A percentile compares a stretch with the other conserved stretches of the same genome.
Evolutionary conservation across 495 filamentous ascomycete genomes (phyloP).

Genomic region (Recurvomyces mirabilis): DNA sequence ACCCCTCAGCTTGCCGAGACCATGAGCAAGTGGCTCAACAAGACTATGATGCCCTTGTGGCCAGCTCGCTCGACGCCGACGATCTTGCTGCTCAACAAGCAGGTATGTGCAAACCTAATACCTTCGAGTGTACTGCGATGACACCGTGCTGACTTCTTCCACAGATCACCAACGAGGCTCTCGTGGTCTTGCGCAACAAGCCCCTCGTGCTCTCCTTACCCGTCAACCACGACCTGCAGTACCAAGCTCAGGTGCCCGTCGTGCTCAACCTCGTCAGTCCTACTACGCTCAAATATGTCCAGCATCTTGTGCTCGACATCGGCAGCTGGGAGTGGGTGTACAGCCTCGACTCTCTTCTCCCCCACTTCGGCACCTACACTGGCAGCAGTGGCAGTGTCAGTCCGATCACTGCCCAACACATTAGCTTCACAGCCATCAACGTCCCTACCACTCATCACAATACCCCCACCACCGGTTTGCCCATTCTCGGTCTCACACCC

Average conservation of each 20-base stretch:
- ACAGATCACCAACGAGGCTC: slow-evolving; percentile 17
- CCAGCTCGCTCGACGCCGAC: slow-evolving; percentile 15
- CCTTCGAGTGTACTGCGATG: too few relatives aligned
- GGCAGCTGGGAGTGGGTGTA: slow-evolving; percentile 17
- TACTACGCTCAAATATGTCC: slow-evolving; percentile 5
- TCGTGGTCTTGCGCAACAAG: slow-evolving; percentile 4
- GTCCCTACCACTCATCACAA: neutral
- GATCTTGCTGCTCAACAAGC: slow-evolving; percentile 20
- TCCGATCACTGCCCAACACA: neutral
- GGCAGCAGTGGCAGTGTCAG: neutral
- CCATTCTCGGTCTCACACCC: too few relatives aligned
- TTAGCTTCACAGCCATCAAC: neutral
- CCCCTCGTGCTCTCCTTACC: slow-evolving; percentile 9
- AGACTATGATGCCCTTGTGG: slow-evolving; percentile 26
- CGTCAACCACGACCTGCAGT: neutral
- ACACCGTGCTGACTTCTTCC: too few relatives aligned
- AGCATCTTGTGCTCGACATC: slow-evolving; percentile 8
- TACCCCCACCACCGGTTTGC: neutral
- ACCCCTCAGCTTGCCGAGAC: slow-evolving; percentile 14
- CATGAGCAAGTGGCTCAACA: slow-evolving; percentile 1
- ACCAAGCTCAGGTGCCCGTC: slow-evolving; percentile 1
- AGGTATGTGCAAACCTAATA: too few relatives aligned
- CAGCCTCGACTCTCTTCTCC: slow-evolving; percentile 7
- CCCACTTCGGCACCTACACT: neutral
- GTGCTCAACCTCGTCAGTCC: neutral